Base-by-base conservation (phyloP, 306 rosid species). In the Fragaria ananassa region DNA sequence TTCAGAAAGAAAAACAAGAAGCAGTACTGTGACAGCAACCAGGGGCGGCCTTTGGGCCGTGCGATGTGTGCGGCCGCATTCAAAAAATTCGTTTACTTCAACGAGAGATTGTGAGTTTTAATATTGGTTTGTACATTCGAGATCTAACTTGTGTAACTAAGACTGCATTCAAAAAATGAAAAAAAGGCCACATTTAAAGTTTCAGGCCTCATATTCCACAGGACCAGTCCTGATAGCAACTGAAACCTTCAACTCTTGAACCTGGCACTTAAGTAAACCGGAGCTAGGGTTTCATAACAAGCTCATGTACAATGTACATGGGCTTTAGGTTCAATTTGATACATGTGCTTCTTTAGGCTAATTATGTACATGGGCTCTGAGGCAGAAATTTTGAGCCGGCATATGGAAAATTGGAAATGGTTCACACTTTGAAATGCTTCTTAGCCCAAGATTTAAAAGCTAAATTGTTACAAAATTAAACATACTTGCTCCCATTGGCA, bases 211-310 rank as follows among this genome's bases (percentile, higher is more conserved):
- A 29, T 29, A 29, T 29, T 29, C 31, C 31, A 29, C 0, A 29
- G 31, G 31, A 29, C 31, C 31, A 1, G 31, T 2, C 31, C 1
- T 41, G 67, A 86, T 76, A 7, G 90, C 82, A 72, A 90, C 88
- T 3, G 97, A 84, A 10, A 91, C 93, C 85, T 90, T 90, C 60
- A 91, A 81, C 15, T 90, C 83, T 70, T 90, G 90, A 92, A 87
- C 88, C 62, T 11, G 56, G 31, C n/a, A 4, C 14, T 1, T 1
- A 6, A 4, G 17, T 17, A 62, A 37, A 62, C 25, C 25, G 5
- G 46, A 65, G 18, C 47, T 1, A 31, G 66, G 75, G 45, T 42
- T 44, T 31, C 35, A 31, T 31, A 31, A 31, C 35, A 31, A 31
- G 35, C 35, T 31, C 4, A 2, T 31, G 35, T 31, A 31, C 3